A percentile compares a stretch with the other conserved stretches of the same genome.
Evolutionary conservation across 2,329 filamentous ascomycete genomes (phyloP).

Genomic region (Sporothrix brunneoviolacea): DNA sequence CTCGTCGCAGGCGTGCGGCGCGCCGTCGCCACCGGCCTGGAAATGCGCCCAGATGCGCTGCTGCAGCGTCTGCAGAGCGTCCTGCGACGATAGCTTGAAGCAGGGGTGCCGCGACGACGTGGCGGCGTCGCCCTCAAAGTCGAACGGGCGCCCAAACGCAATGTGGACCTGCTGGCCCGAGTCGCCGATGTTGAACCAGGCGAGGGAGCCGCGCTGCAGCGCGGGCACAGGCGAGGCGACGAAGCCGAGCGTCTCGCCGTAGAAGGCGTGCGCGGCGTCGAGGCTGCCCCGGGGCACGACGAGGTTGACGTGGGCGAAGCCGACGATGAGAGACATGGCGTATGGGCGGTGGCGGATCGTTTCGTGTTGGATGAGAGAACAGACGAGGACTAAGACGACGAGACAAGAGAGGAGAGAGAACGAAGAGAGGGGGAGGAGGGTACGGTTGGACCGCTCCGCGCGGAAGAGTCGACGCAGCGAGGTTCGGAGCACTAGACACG

Average conservation of each 20-base stretch:
- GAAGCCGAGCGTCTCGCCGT: constrained; percentile 49
- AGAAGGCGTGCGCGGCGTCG: constrained; percentile 46
- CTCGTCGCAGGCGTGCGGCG: constrained; percentile 47
- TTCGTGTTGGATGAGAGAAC: neutral
- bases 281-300: constrained; percentile 49
- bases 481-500: no score
- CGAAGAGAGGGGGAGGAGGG: neutral
- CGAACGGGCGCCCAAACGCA: constrained; percentile 34
- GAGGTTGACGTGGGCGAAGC: constrained; percentile 47
- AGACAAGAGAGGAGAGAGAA: neutral
- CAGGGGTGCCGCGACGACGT: constrained; percentile 49
- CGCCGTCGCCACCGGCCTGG: constrained; percentile 38
- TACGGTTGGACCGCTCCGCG: neutral
- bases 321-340: constrained; percentile 21
- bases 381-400: neutral
- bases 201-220: constrained; percentile 42
- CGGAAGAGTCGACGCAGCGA: neutral
- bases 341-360: neutral
- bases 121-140: constrained; percentile 22
- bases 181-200: constrained; percentile 55
- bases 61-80: constrained; percentile 42
- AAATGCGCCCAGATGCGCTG: constrained; percentile 46
- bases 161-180: constrained; percentile 49
- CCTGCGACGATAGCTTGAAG: constrained; percentile 43
- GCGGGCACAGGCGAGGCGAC: constrained; percentile 44